Evolutionary conservation across 2,329 filamentous ascomycete species (phyloP).

Genomic region (Beauveria medogensis): DNA sequence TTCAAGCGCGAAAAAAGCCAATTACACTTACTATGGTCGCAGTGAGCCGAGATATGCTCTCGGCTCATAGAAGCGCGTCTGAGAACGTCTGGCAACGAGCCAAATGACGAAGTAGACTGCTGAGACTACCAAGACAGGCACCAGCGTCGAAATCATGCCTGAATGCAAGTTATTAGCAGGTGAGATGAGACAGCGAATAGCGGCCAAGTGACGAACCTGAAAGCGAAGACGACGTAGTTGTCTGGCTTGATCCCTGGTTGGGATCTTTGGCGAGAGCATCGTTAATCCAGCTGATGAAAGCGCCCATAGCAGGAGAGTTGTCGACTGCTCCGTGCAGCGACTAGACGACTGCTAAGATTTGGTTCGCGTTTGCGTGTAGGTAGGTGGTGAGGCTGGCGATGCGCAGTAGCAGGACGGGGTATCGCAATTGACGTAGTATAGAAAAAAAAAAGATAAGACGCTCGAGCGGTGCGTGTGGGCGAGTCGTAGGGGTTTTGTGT

Average conservation of each 20-base stretch:
- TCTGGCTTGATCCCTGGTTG: conserved; percentile 18
- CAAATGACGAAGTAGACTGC: conserved; percentile 44
- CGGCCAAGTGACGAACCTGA: conserved; percentile 23
- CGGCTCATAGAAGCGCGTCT: conserved; percentile 47
- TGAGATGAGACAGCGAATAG: not conserved
- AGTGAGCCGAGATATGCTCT: conserved; percentile 43
- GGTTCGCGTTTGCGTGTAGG: not conserved
- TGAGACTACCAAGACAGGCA: conserved; percentile 43
- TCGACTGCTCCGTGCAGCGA: conserved; percentile 11
- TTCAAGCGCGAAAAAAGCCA: not conserved
- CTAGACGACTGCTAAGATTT: conserved; percentile 6
- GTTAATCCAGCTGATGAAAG: conserved; percentile 32
- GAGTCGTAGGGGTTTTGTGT: conserved; percentile 5
- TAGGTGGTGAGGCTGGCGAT: not conserved
- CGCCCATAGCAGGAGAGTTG: conserved; percentile 24
- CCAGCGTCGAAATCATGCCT: conserved; percentile 42
- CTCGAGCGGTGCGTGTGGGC: not conserved
- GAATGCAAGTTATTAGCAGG: not conserved
- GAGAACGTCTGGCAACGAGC: conserved; percentile 38
- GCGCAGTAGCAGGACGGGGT: not conserved
- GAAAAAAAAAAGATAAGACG: not conserved
- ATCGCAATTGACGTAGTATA: not conserved
- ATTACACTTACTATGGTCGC: conserved; percentile 36
- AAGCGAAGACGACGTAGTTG: conserved; percentile 24
- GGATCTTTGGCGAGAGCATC: conserved; percentile 19